Percentiles rank a stretch among this genome's conserved stretches.
These are phyloP conservation scores for Aspergillus avenaceus DNA, from an alignment of 495 filamentous ascomycete species.

Conservation along the genomic window DNA sequence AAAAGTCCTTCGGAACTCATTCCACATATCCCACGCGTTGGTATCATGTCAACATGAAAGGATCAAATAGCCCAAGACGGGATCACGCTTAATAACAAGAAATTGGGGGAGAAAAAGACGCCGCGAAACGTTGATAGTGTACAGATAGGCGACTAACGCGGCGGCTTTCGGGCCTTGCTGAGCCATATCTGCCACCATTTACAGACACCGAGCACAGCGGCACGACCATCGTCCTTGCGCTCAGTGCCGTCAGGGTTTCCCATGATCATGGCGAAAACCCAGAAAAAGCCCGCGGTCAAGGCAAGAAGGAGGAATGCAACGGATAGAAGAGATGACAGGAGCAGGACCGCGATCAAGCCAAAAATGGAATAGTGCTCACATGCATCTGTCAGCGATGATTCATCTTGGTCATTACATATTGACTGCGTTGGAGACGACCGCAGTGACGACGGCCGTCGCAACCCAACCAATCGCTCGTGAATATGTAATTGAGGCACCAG, in stretches of 20 bases:
- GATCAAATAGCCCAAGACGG: slow-evolving; percentile 6
- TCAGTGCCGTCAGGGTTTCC: slow-evolving; percentile 63
- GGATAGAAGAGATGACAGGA: slow-evolving; percentile 52
- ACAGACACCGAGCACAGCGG: slow-evolving; percentile 56
- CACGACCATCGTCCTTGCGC: slow-evolving; percentile 56
- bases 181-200: slow-evolving; percentile 62
- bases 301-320: slow-evolving; percentile 49
- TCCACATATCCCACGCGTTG: slow-evolving; percentile 25
- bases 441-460: slow-evolving; percentile 21
- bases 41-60: slow-evolving; percentile 26
- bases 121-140: neutral
- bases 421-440: slow-evolving; percentile 33
- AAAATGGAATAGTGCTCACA: slow-evolving; percentile 29
- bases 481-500: slow-evolving; percentile 39
- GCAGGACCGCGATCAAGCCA: slow-evolving; percentile 44
- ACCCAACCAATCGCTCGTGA: slow-evolving; percentile 38
- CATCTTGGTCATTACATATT: slow-evolving; percentile 26
- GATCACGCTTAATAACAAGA: slow-evolving; percentile 12
- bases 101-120: slow-evolving; percentile 1
- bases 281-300: slow-evolving; percentile 62
- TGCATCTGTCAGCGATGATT: slow-evolving; percentile 11
- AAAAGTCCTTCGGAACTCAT: slow-evolving; percentile 14
- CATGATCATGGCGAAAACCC: slow-evolving; percentile 57
- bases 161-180: slow-evolving; percentile 31
- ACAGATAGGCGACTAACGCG: slow-evolving; percentile 5